Base-by-base conservation (phyloP, 257 asterid species). In the Rehmannia glutinosa region DNA sequence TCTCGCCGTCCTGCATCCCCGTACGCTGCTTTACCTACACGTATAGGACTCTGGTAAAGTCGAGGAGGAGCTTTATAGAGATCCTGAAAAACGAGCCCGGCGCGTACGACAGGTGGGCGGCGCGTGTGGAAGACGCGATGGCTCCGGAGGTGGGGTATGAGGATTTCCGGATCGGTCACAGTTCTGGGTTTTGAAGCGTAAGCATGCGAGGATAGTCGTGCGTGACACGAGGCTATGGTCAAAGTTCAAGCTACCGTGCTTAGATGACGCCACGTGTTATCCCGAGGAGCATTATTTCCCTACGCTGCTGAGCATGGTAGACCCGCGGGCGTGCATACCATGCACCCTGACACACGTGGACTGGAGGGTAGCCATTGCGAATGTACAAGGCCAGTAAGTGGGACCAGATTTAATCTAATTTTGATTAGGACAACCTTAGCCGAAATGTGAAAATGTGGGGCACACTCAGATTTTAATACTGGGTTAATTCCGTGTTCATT, bases 261-360 rank as follows among this genome's bases (percentile, higher is more conserved):
- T 86, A 23, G 51, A 5, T 12, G 66, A 52, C 0, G 76, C 57
- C 83, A 73, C 86, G 88, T 90, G 97, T 82, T 90, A 81, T 54
- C 97, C 97, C 0, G 97, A 90, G 74, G 97, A 90, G 86, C 94
- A 90, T 10, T 90, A 90, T 5, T 90, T 90, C 70, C 77, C 97
- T 9, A 90, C 96, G 58, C 73, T 90, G 61, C 69, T 90, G 62
- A 79, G 69, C 72, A 82, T 69, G 91, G 86, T 81, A 77, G 97
- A 90, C 81, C 84, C 82, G 64, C 80, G 69, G 3, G 95, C 94
- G 23, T 84, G 90, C 52, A 65, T 74, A 6, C 82, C 90, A 0
- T 82, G 96, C 21, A 87, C 94, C 7, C 84, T 87, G 8, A 90
- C 96, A 0, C 90, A 83, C 81, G 97, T 90, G 71, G 89, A 87